Conservation (phyloP, 2,329 filamentous ascomycete genomes). For the Huntiella moniliformis region DNA sequence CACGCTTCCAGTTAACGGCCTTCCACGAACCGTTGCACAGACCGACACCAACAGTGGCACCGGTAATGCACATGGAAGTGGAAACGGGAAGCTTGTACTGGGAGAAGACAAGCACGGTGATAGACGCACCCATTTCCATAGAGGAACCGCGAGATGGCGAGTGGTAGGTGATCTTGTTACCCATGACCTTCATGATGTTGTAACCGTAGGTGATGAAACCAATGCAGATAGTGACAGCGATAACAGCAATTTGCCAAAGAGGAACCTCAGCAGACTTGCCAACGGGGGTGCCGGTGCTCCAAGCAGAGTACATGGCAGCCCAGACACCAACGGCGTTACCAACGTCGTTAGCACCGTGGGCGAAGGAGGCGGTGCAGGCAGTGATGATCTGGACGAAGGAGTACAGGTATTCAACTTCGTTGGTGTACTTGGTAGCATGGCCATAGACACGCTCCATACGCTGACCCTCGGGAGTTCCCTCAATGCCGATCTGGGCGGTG, state of each 20-base stretch:
- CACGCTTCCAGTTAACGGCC: constrained; percentile 60
- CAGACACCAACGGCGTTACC: constrained; percentile 52
- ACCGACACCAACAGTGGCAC: constrained; percentile 59
- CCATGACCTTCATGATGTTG: constrained; percentile 78
- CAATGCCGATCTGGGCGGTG: constrained; percentile 50
- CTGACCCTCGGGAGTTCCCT: constrained; percentile 51
- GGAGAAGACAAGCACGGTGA: constrained; percentile 59
- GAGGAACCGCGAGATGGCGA: constrained; percentile 38
- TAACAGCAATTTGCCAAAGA: constrained; percentile 58
- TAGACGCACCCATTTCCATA: constrained; percentile 65
- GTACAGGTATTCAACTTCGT: constrained; percentile 52
- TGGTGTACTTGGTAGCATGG: constrained; percentile 44
- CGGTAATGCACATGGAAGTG: constrained; percentile 64
- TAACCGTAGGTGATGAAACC: constrained; percentile 61
- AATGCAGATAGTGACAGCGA: constrained; percentile 41
- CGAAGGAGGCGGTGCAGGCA: constrained; percentile 54
- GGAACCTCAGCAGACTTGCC: constrained; percentile 46
- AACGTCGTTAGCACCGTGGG: constrained; percentile 62
- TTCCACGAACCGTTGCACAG: constrained; percentile 55
- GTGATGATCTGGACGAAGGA: constrained; percentile 48
- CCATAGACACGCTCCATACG: constrained; percentile 53
- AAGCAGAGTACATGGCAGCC: constrained; percentile 51
- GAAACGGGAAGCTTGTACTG: constrained; percentile 60
- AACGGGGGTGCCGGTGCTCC: constrained; percentile 42
- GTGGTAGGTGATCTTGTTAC: constrained; percentile 63